A percentile compares a stretch with the other conserved stretches of the same genome.
Evolutionary conservation across 192 early-diverging fungal species (phyloP).

Genomic region (Geosiphon pyriformis): DNA sequence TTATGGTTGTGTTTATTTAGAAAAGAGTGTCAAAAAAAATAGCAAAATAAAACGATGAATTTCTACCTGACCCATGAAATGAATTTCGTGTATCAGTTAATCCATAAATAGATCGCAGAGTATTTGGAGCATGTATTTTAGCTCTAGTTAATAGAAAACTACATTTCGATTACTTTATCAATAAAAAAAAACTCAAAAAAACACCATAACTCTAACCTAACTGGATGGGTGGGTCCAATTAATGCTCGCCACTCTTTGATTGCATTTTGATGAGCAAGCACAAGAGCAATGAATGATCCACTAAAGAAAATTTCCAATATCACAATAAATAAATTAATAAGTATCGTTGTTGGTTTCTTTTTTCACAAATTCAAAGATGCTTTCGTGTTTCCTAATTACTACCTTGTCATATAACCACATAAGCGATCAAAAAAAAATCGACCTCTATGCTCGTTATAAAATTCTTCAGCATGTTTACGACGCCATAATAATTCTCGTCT

Average conservation of each 20-base stretch:
- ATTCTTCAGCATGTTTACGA: conserved; percentile 47
- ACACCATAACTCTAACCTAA: conserved; percentile 41
- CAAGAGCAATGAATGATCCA: conserved; percentile 45
- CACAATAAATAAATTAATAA: neutral
- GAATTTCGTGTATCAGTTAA: conserved; percentile 72
- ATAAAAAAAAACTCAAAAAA: too few relatives aligned
- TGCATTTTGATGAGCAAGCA: conserved; percentile 52
- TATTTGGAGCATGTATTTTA: conserved; percentile 45
- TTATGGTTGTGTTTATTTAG: too few relatives aligned
- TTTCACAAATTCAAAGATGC: too few relatives aligned
- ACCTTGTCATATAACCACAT: conserved; percentile 69
- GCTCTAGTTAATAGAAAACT: conserved; percentile 37
- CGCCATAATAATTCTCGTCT: conserved; percentile 49
- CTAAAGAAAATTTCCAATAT: neutral
- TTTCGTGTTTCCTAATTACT: too few relatives aligned
- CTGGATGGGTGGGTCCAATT: conserved; percentile 65
- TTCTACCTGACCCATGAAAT: conserved; percentile 65
- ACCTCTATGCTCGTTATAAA: conserved; percentile 63
- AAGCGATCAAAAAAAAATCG: conserved; percentile 67
- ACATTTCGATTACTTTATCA: too few relatives aligned
- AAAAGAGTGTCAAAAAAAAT: too few relatives aligned
- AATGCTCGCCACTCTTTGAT: conserved; percentile 57
- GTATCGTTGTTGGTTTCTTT: too few relatives aligned
- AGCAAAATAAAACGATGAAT: too few relatives aligned
- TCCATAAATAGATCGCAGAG: conserved; percentile 57